Conservation (phyloP, 2,329 filamentous ascomycete genomes). For the Cytospora piceae region DNA sequence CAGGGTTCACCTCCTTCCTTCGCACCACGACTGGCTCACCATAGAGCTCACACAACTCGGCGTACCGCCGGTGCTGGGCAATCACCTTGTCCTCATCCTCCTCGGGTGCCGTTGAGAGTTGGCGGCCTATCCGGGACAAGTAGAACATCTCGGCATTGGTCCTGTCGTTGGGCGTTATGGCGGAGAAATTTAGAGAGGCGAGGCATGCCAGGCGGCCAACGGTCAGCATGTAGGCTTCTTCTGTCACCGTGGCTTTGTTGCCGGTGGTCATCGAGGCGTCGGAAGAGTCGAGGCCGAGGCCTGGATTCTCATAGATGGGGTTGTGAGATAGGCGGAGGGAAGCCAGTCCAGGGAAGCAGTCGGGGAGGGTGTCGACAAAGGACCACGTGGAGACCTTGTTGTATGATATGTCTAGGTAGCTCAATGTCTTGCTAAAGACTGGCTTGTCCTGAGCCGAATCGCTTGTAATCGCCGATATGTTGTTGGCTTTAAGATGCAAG, state of each 20-base stretch:
- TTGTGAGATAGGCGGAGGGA: constrained; percentile 84
- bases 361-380: constrained; percentile 71
- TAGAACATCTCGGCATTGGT: constrained; percentile 94
- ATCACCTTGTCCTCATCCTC: constrained; percentile 59
- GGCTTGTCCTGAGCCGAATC: constrained; percentile 41
- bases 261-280: constrained; percentile 34
- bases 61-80: constrained; percentile 70
- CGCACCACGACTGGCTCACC: constrained; percentile 69
- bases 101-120: constrained; percentile 65
- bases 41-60: constrained; percentile 74
- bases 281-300: constrained; percentile 40
- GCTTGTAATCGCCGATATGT: constrained; percentile 54
- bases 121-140: constrained; percentile 78
- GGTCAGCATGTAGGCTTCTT: constrained; percentile 89
- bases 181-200: constrained; percentile 72
- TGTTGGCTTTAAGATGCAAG: constrained; percentile 77
- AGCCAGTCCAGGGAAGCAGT: constrained; percentile 71
- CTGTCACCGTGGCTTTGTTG: constrained; percentile 56
- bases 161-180: constrained; percentile 73
- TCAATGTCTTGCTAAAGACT: constrained; percentile 57
- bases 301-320: constrained; percentile 70
- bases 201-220: constrained; percentile 74
- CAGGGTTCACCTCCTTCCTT: constrained; percentile 66
- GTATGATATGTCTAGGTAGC: constrained; percentile 74
- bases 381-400: constrained; percentile 72